Base-by-base conservation (phyloP, 2,329 filamentous ascomycete genomes). In the Helotiales sp. region DNA sequence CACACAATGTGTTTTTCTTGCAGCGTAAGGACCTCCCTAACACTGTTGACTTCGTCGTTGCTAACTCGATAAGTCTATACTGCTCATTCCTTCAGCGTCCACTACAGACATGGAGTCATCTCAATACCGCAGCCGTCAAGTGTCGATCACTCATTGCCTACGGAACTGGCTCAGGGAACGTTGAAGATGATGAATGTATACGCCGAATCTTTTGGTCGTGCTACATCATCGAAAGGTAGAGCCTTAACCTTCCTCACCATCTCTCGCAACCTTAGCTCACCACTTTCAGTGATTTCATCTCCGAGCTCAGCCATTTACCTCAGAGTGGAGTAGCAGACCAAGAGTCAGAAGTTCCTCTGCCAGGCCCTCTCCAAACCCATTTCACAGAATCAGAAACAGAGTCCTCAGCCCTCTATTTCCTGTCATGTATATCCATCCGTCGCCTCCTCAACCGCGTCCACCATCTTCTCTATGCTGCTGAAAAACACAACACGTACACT, bases 121-220 rank as follows among this genome's bases (percentile, higher is more conserved):
- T 82, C 52, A 78, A 74, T 48, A 73, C 76, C 1, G 76, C 78
- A 0, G 78, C 80, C 0, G 74, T 78, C 0, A 79, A 81, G 61
- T 81, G 79, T 54, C 75, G 80, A 1, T 66, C 81, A 1, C 71
- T 82, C 0, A 64, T 81, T 2, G 77, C 79, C 0, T 81, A 81
- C 47, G 71, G 57, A 72, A 1, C 67, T 70, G 0, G 67, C 62
- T 2, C 70, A 68, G 8, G 71, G 73, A 29, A 69, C 68, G 0
- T 65, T 0, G 74, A 80, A 58, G 76, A 79, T 2, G 70, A 75
- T 34, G 79, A 82, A 62, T 76, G 79, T 2, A 75, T 80, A 0
- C 70, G 76, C 13, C 71, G 80, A 1, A 81, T 81, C 52, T 82
- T 82, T 59, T 82, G 79, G 79, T 77, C 80, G 0, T 81, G 79